phyloP scores from a whole-genome alignment of 1,284 basidiomycete genomes.

The Schizopora paradoxa region DNA sequence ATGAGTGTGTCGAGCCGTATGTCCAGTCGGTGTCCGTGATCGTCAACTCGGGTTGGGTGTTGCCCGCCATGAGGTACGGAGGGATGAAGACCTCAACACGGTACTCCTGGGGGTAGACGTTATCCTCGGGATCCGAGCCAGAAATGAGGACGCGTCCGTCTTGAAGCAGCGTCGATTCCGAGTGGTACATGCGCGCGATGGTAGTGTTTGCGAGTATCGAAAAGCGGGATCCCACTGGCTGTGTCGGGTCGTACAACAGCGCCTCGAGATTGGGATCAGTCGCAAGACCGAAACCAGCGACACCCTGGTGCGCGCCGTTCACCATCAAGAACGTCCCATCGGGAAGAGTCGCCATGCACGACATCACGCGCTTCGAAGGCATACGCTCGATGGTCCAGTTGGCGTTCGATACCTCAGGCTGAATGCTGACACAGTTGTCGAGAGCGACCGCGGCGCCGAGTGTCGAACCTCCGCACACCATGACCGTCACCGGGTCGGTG shows the following conservation, averaged over 20 bases:
- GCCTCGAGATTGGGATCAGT: slow-evolving; percentile 59
- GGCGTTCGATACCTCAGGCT: slow-evolving; percentile 52
- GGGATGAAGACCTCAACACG: slow-evolving; percentile 72
- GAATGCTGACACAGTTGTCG: slow-evolving; percentile 66
- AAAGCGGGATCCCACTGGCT: slow-evolving; percentile 54
- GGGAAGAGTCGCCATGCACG: slow-evolving; percentile 65
- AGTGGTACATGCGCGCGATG: slow-evolving; percentile 80
- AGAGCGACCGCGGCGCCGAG: slow-evolving; percentile 46
- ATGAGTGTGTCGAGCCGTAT: slow-evolving; percentile 44
- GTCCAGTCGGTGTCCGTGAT: slow-evolving; percentile 56
- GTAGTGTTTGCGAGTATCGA: slow-evolving; percentile 66
- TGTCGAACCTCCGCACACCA: slow-evolving; percentile 76
- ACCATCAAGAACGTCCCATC: slow-evolving; percentile 71
- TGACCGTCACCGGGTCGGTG: slow-evolving; percentile 58
- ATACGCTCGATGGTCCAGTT: slow-evolving; percentile 69
- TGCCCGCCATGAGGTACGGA: slow-evolving; percentile 61
- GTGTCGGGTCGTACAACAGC: slow-evolving; percentile 61
- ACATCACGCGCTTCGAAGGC: slow-evolving; percentile 73
- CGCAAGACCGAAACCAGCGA: slow-evolving; percentile 69
- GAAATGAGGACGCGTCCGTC: slow-evolving; percentile 69
- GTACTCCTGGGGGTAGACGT: slow-evolving; percentile 59
- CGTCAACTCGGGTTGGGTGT: slow-evolving; percentile 51
- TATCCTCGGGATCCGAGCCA: slow-evolving; percentile 58
- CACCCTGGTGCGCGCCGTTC: slow-evolving; percentile 62
- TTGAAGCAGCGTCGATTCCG: slow-evolving; percentile 61